Evolutionary conservation across 116 monocot species (phyloP).

Genomic region (Thalassia testudinum): DNA sequence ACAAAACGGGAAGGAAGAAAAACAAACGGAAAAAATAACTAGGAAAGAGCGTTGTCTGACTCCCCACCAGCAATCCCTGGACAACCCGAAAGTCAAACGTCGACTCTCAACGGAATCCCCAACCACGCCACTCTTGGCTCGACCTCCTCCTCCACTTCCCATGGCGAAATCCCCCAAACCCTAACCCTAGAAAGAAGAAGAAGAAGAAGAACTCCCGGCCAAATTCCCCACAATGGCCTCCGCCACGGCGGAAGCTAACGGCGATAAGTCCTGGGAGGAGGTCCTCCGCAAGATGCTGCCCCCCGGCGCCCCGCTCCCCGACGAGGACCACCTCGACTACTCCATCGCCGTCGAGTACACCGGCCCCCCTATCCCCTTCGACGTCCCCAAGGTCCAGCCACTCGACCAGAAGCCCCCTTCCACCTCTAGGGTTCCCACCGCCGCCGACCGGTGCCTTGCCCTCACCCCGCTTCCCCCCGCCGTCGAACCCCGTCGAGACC

Average conservation of each 20-base stretch:
- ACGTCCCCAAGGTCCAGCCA: slow-evolving; percentile 7
- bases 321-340: slow-evolving; percentile 35
- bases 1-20: too few relatives aligned
- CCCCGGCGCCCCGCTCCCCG: slow-evolving; percentile 17
- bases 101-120: too few relatives aligned
- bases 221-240: neutral
- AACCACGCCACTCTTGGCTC: too few relatives aligned
- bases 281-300: slow-evolving; percentile 9
- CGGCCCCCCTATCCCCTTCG: slow-evolving; percentile 15
- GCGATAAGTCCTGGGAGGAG: slow-evolving; percentile 9
- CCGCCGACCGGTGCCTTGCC: neutral
- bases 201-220: too few relatives aligned
- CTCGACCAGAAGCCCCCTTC: slow-evolving; percentile 9
- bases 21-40: too few relatives aligned
- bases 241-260: neutral
- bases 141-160: too few relatives aligned
- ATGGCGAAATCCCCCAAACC: too few relatives aligned
- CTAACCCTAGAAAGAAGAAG: too few relatives aligned
- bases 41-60: too few relatives aligned
- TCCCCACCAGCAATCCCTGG: too few relatives aligned
- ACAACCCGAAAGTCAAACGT: too few relatives aligned
- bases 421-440: neutral
- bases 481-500: neutral
- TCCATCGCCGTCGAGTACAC: slow-evolving; percentile 34
- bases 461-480: neutral